phyloP scores from a whole-genome alignment of 2,329 filamentous ascomycete species.

The Aschersonia sp. region DNA sequence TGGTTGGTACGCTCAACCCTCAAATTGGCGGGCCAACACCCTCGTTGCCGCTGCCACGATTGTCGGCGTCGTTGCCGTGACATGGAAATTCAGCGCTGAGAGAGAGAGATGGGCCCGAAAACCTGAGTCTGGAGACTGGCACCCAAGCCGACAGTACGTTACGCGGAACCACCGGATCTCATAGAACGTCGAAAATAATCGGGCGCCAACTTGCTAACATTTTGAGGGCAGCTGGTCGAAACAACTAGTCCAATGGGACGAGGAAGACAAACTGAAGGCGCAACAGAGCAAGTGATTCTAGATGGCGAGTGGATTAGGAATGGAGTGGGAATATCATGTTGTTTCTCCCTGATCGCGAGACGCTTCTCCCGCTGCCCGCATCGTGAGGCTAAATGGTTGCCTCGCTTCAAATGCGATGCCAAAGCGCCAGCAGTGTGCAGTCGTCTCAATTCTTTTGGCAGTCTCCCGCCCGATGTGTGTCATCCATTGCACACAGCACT shows the following conservation, averaged over 20 bases:
- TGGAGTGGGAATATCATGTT: too few species aligned
- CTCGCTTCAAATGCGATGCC: too few species aligned
- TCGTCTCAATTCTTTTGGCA: too few species aligned
- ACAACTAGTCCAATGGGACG: slow-evolving; percentile 29
- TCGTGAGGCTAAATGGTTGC: too few species aligned
- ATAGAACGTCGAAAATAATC: background rate
- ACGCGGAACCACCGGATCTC: background rate
- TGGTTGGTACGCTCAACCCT: slow-evolving; percentile 92
- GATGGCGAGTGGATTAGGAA: too few species aligned
- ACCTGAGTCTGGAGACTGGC: slow-evolving; percentile 65
- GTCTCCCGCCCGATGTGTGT: too few species aligned
- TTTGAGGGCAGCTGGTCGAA: slow-evolving; percentile 24
- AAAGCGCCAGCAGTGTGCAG: too few species aligned
- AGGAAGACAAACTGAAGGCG: slow-evolving; percentile 23
- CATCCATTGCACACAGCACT: too few species aligned
- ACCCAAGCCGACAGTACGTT: slow-evolving; percentile 69
- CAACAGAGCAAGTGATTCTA: background rate
- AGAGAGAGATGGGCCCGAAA: slow-evolving; percentile 60
- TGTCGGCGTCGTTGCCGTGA: slow-evolving; percentile 50
- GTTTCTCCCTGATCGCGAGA: too few species aligned
- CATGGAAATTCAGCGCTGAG: slow-evolving; percentile 60
- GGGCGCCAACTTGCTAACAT: background rate
- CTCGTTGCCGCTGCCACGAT: slow-evolving; percentile 56
- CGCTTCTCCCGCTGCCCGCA: too few species aligned
- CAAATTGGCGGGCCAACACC: slow-evolving; percentile 93